Evolutionary conservation across 495 filamentous ascomycete genomes (phyloP), one percentile per base, ranked within the genome.

Genomic region (Lineolata rhizophorae): DNA sequence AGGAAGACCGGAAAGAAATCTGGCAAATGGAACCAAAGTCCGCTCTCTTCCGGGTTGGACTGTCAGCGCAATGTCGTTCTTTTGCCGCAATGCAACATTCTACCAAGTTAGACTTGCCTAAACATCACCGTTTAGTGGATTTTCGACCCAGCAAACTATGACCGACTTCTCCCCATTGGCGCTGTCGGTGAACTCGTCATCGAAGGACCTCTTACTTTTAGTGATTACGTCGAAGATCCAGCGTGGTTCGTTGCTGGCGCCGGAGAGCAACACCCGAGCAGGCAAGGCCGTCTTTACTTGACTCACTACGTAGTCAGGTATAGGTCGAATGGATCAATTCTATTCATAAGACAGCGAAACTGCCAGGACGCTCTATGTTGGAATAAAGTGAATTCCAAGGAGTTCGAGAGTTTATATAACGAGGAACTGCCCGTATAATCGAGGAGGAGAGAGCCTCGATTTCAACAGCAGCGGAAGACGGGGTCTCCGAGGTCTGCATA

Each of bases 1-100:
- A 27, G 6, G 35, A 35, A 14, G 42, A 45, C 24, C 11, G 13
- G 8, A 18, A 5, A 4, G 15, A 32, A 8, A 32, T 32, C 15
- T 22, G 30, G 30, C 16, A 15, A 26, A 9, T 30, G 28, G 18
- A n/a, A n/a, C n/a, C n/a, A n/a, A 25, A 25, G 8, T 12, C 22
- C 22, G 8, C 22, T 12, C 8, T 25, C 12, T 8, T 25, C 22
- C 22, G n/a, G n/a, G n/a, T n/a, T n/a, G n/a, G n/a, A n/a, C n/a
- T n/a, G n/a, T n/a, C n/a, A n/a, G n/a, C n/a, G n/a, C n/a, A n/a
- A n/a, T n/a, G n/a, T n/a, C n/a, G n/a, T n/a, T n/a, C n/a, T n/a
- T n/a, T n/a, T n/a, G n/a, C n/a, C n/a, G n/a, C n/a, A n/a, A n/a
- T n/a, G n/a, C n/a, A n/a, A n/a, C n/a, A n/a, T n/a, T n/a, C n/a